Conservation (phyloP, 495 filamentous ascomycete genomes). For the Neurospora tetraspora region DNA sequence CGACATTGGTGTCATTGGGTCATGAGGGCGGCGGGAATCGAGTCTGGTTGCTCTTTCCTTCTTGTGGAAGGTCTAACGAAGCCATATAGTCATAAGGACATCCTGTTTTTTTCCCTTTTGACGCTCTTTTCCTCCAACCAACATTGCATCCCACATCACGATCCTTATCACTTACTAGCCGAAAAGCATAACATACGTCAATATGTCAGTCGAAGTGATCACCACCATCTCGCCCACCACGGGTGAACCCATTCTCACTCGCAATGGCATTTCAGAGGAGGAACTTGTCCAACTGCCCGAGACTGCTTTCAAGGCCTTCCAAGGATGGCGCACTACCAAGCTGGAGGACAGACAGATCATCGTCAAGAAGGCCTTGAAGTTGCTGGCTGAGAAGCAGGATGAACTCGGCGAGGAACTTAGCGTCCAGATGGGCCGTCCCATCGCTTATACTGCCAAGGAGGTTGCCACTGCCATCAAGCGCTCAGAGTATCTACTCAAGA, state of each 20-base stretch:
- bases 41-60: not conserved
- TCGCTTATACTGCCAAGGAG: conserved; percentile 73
- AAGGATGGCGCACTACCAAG: conserved; percentile 53
- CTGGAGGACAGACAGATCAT: conserved; percentile 63
- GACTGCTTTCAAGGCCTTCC: conserved; percentile 60
- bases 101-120: not conserved
- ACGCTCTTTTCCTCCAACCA: not conserved
- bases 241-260: conserved; percentile 63
- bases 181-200: not conserved
- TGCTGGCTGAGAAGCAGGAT: conserved; percentile 62
- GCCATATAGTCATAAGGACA: not conserved
- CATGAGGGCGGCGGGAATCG: not conserved
- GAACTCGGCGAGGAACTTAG: conserved; percentile 75
- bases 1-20: not conserved
- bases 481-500: conserved; percentile 70
- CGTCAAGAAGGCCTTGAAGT: conserved; percentile 60
- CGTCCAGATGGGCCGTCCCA: conserved; percentile 90
- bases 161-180: not conserved
- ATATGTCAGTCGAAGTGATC: conserved; percentile 70
- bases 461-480: conserved; percentile 71
- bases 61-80: not conserved
- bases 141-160: not conserved
- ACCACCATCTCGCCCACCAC: conserved; percentile 86
- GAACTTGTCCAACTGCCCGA: conserved; percentile 58
- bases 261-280: conserved; percentile 55